Conservation (phyloP, 768 basidiomycete species). For the Termitomyces sp. region DNA sequence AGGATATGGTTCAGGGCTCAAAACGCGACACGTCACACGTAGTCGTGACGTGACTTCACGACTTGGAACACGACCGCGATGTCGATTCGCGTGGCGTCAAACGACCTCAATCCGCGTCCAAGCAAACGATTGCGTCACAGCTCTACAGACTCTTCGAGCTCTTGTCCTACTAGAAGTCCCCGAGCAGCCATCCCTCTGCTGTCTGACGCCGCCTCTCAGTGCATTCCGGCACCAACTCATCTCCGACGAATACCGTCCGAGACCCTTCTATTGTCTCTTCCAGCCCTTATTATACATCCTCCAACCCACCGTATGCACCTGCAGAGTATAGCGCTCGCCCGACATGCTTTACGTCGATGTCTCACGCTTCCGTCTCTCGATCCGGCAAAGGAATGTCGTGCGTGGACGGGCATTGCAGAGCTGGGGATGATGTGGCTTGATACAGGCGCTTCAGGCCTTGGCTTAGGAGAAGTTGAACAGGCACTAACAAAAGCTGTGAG, state of each 20-base stretch:
- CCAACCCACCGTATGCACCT: constrained; percentile 54
- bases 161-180: neutral
- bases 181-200: neutral
- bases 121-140: constrained; percentile 25
- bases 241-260: constrained; percentile 24
- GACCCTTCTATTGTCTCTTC: constrained; percentile 55
- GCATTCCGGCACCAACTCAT: neutral
- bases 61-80: neutral
- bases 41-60: neutral
- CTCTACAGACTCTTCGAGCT: too few species aligned
- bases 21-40: neutral
- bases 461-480: constrained; percentile 53
- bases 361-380: constrained; percentile 44
- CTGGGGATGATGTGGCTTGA: constrained; percentile 50
- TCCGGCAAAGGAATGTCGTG: constrained; percentile 59
- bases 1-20: too few species aligned
- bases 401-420: constrained; percentile 68
- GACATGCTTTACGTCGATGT: constrained; percentile 51
- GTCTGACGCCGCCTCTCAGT: neutral
- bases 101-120: constrained; percentile 25
- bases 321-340: constrained; percentile 49
- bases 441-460: constrained; percentile 45
- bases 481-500: constrained; percentile 68
- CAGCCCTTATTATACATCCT: constrained; percentile 56
- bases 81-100: constrained; percentile 1